A percentile compares a stretch with the other conserved stretches of the same genome.
These are phyloP conservation scores for Talaromyces sp. DNA, from an alignment of 2,329 filamentous ascomycete species.

Conservation along the genomic window DNA sequence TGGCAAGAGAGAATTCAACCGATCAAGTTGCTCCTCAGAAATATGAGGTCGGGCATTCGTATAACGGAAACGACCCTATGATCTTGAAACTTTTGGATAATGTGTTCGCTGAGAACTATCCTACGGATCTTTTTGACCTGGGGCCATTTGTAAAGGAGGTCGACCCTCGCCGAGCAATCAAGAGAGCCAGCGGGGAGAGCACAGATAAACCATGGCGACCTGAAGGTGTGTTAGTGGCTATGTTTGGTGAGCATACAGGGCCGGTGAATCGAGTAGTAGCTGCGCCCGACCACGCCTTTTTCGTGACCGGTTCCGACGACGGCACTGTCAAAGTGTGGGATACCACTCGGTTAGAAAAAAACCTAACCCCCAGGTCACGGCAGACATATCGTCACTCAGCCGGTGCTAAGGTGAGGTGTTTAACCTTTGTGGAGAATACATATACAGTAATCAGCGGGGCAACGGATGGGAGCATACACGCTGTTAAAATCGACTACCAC, in stretches of 20 bases:
- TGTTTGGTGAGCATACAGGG: slow-evolving; percentile 80
- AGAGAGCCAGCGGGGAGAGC: slow-evolving; percentile 49
- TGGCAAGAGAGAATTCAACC: slow-evolving; percentile 27
- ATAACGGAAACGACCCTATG: slow-evolving; percentile 68
- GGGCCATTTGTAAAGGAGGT: slow-evolving; percentile 74
- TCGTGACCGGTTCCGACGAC: slow-evolving; percentile 89
- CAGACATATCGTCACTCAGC: slow-evolving; percentile 74
- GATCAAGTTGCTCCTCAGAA: slow-evolving; percentile 31
- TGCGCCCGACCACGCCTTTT: slow-evolving; percentile 88
- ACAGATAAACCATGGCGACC: slow-evolving; percentile 71
- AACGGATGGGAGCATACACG: slow-evolving; percentile 82
- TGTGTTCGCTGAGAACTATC: slow-evolving; percentile 68
- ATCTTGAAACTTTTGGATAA: slow-evolving; percentile 67
- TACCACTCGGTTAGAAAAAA: slow-evolving; percentile 79
- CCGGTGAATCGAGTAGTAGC: slow-evolving; percentile 76
- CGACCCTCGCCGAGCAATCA: slow-evolving; percentile 49
- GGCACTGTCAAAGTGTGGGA: slow-evolving; percentile 93
- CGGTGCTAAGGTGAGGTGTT: slow-evolving; percentile 67
- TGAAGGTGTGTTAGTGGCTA: slow-evolving; percentile 75
- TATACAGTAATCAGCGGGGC: slow-evolving; percentile 91
- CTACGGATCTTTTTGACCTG: slow-evolving; percentile 58
- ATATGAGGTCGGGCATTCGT: slow-evolving; percentile 69
- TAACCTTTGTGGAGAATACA: slow-evolving; percentile 90
- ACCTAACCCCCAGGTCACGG: slow-evolving; percentile 79
- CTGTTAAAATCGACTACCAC: slow-evolving; percentile 73